phyloP scores from a whole-genome alignment of 495 filamentous ascomycete species.

The Hypoxylon trugodes region DNA sequence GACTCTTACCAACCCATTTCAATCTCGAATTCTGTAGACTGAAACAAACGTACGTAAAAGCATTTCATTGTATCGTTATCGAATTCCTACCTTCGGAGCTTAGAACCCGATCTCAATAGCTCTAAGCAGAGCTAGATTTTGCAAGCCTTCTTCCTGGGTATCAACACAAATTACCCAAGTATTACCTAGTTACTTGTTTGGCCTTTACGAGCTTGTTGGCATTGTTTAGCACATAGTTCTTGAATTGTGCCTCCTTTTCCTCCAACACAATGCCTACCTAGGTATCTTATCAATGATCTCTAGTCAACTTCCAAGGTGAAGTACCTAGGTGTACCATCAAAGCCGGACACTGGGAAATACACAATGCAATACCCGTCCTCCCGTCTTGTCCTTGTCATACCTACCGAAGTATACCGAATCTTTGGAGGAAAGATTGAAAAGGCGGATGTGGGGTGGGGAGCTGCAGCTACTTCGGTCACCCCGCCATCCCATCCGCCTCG shows the following conservation, averaged over 20 bases:
- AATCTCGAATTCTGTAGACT: neutral
- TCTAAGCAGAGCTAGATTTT: constrained; percentile 7
- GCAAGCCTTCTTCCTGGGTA: too few species aligned
- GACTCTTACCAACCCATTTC: too few species aligned
- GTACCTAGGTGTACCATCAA: neutral
- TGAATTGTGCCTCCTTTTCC: too few species aligned
- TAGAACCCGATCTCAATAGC: constrained; percentile 8
- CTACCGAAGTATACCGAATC: constrained; percentile 25
- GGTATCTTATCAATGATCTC: too few species aligned
- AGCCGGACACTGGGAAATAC: too few species aligned
- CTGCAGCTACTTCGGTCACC: constrained; percentile 20
- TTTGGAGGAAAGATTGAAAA: constrained; percentile 3
- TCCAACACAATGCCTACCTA: too few species aligned
- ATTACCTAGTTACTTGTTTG: too few species aligned
- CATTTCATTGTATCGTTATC: neutral
- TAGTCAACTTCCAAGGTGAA: neutral
- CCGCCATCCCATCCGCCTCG: constrained; percentile 22
- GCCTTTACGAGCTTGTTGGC: too few species aligned
- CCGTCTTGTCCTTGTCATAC: constrained; percentile 12
- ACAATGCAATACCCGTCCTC: neutral
- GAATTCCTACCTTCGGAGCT: neutral
- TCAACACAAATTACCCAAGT: too few species aligned
- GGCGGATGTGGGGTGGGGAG: constrained; percentile 26
- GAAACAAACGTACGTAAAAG: constrained; percentile 4
- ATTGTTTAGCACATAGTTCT: too few species aligned